phyloP scores from a whole-genome alignment of 2,329 filamentous ascomycete species.

The Corniculantispora saksenae region DNA sequence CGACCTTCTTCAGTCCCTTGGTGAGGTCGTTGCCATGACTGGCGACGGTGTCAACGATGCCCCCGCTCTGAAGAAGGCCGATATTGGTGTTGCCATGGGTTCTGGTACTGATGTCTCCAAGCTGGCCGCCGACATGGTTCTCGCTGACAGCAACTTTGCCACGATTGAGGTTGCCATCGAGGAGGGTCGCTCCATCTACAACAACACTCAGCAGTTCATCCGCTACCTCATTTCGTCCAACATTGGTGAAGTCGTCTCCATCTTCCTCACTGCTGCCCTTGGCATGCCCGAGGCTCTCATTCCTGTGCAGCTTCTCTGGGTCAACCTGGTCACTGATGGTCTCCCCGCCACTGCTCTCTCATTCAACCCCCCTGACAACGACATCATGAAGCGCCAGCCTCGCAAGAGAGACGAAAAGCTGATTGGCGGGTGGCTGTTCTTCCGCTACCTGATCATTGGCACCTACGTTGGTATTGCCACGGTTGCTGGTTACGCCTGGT shows the following conservation, averaged over 20 bases:
- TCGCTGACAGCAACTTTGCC: conserved; percentile 98
- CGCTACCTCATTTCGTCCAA: conserved; percentile 98
- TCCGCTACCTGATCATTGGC: conserved; percentile 95
- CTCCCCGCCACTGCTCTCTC: conserved; percentile 93
- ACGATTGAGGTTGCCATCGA: conserved; percentile 96
- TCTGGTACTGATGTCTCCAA: conserved; percentile 97
- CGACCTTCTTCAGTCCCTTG: conserved; percentile 87
- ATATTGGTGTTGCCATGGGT: conserved; percentile 99
- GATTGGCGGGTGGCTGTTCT: conserved; percentile 94
- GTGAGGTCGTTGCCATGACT: conserved; percentile 98
- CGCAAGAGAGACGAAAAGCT: conserved; percentile 90
- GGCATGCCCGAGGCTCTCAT: conserved; percentile 98
- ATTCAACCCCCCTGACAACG: conserved; percentile 98
- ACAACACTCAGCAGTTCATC: conserved; percentile 99
- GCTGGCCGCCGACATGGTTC: conserved; percentile 96
- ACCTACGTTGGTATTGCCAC: conserved; percentile 93
- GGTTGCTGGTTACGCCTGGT: conserved; percentile 98
- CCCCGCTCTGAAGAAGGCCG: conserved; percentile 94
- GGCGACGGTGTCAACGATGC: conserved; percentile 98
- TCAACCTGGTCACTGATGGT: conserved; percentile 97
- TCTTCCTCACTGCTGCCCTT: conserved; percentile 93
- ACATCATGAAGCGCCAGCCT: conserved; percentile 92
- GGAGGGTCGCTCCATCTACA: conserved; percentile 97
- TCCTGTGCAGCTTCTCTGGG: conserved; percentile 96
- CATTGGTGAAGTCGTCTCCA: conserved; percentile 98